Conservation (phyloP, 2,329 filamentous ascomycete species). For the Didymella keratinophila region DNA sequence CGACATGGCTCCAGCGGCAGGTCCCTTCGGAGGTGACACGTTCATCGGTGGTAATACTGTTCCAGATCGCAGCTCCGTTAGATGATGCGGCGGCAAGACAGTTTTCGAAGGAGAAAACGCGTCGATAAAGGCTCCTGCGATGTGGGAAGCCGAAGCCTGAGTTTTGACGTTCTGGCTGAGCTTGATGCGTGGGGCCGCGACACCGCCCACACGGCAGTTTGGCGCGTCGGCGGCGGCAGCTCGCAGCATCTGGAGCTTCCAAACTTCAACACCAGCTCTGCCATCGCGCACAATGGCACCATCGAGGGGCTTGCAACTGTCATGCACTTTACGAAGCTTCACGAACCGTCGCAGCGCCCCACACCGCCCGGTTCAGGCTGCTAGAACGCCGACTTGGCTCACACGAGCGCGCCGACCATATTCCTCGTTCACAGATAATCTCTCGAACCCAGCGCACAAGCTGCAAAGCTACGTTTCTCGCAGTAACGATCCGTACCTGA, state of each 20-base stretch:
- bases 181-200: conserved; percentile 14
- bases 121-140: background rate
- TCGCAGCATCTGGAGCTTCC: conserved; percentile 14
- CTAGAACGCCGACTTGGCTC: background rate
- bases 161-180: conserved; percentile 13
- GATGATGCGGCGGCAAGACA: background rate
- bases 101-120: background rate
- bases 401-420: conserved; percentile 9
- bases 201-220: conserved; percentile 19
- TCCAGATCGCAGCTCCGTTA: background rate
- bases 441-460: conserved; percentile 42
- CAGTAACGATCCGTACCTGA: conserved; percentile 79
- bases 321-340: background rate
- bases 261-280: conserved; percentile 12
- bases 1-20: background rate
- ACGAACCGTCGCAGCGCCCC: background rate
- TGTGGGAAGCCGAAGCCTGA: conserved; percentile 10
- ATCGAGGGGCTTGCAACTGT: conserved; percentile 23
- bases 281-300: conserved; percentile 26
- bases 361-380: background rate
- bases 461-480: conserved; percentile 58
- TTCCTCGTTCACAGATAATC: conserved; percentile 40
- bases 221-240: conserved; percentile 15
- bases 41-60: background rate
- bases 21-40: background rate